Percentiles rank a stretch among this genome's conserved stretches.
Conservation (phyloP, 2,329 filamentous ascomycete genomes). For the Sporothrix protearum region DNA sequence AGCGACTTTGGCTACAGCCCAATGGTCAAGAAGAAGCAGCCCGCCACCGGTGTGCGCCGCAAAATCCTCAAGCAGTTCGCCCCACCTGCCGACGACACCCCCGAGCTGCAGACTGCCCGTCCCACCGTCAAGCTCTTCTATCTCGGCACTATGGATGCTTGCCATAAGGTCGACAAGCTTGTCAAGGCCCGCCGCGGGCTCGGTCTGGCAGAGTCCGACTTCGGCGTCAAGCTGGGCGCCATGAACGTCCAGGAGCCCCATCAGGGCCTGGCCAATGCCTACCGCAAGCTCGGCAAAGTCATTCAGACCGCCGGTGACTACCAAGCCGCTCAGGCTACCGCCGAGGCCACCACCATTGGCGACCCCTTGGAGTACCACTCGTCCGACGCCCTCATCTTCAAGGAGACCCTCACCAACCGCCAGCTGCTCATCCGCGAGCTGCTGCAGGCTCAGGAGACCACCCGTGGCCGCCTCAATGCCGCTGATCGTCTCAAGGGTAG, state of each 20-base stretch:
- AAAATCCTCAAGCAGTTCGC: constrained; percentile 98
- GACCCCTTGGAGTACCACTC: constrained; percentile 95
- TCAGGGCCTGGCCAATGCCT: constrained; percentile 79
- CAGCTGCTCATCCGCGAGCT: constrained; percentile 95
- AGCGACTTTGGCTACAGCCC: constrained; percentile 98
- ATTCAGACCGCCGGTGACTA: constrained; percentile 93
- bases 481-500: constrained; percentile 85
- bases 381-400: constrained; percentile 93
- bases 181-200: constrained; percentile 89
- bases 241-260: constrained; percentile 92
- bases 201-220: constrained; percentile 86
- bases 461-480: constrained; percentile 76
- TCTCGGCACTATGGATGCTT: constrained; percentile 90
- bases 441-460: constrained; percentile 81
- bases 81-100: constrained; percentile 93
- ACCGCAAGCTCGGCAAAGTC: constrained; percentile 89
- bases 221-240: constrained; percentile 81
- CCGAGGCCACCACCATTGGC: constrained; percentile 89
- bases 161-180: constrained; percentile 91
- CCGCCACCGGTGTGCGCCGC: constrained; percentile 87
- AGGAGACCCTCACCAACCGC: constrained; percentile 95
- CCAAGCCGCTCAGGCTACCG: constrained; percentile 93
- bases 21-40: constrained; percentile 91
- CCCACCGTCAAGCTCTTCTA: constrained; percentile 96
- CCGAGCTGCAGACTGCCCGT: constrained; percentile 83